Evolutionary conservation across 2,329 filamentous ascomycete species (phyloP).

Genomic region (Alternaria viburni): DNA sequence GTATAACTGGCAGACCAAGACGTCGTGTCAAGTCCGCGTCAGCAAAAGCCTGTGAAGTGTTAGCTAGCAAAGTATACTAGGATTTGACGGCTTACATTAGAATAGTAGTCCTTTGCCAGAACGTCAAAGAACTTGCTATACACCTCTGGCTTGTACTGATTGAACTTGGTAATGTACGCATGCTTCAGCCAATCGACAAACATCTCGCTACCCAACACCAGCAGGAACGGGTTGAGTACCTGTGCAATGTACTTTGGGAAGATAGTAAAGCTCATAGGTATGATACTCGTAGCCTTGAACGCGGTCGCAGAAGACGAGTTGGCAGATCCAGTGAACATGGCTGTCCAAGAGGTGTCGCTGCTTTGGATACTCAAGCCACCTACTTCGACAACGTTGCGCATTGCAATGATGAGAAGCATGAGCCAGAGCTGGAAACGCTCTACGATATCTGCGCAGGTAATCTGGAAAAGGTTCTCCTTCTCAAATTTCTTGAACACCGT

Average conservation of each 20-base stretch:
- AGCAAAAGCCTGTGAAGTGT: constrained; percentile 72
- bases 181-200: constrained; percentile 97
- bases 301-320: constrained; percentile 60
- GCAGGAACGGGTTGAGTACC: constrained; percentile 87
- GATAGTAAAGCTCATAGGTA: constrained; percentile 89
- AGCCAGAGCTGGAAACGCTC: constrained; percentile 98
- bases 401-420: constrained; percentile 94
- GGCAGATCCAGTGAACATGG: constrained; percentile 38
- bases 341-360: constrained; percentile 37
- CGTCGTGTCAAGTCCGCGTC: constrained; percentile 89
- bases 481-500: constrained; percentile 99
- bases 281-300: constrained; percentile 71
- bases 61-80: not conserved
- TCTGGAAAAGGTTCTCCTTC: constrained; percentile 95
- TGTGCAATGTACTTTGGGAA: constrained; percentile 87
- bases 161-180: constrained; percentile 97
- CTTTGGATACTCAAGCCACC: constrained; percentile 72
- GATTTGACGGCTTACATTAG: constrained; percentile 66
- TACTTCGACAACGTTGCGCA: constrained; percentile 95
- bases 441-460: constrained; percentile 95
- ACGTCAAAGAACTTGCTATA: constrained; percentile 92
- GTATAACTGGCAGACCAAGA: constrained; percentile 88
- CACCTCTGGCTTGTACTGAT: constrained; percentile 90
- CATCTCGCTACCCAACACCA: constrained; percentile 96
- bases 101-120: constrained; percentile 96